Evolutionary conservation across 129 eudicot species (phyloP).

Genomic region (Chrysanthemum seticuspe): DNA sequence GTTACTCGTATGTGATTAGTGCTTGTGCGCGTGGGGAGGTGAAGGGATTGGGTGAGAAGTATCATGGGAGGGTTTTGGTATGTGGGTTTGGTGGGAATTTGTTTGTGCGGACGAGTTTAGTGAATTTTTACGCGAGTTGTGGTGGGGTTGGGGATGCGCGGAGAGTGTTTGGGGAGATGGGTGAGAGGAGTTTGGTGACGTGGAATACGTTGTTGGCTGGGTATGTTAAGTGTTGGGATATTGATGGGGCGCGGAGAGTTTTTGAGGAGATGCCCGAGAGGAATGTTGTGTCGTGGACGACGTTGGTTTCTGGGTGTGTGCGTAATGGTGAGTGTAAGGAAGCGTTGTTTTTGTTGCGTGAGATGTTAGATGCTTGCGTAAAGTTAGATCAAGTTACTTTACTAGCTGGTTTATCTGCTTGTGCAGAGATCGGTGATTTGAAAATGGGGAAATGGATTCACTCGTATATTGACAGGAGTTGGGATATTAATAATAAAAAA

Average conservation of each 20-base stretch:
- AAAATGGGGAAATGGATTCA: constrained; percentile 68
- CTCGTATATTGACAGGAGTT: constrained; percentile 31
- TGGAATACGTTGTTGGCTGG: constrained; percentile 69
- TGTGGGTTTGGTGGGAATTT: constrained; percentile 53
- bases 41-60: constrained; percentile 49
- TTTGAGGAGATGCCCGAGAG: constrained; percentile 66
- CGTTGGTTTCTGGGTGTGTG: constrained; percentile 54
- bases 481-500: constrained; percentile 16
- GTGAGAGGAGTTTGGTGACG: constrained; percentile 52
- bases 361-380: constrained; percentile 38
- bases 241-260: constrained; percentile 34
- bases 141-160: constrained; percentile 31
- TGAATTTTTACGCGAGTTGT: constrained; percentile 48
- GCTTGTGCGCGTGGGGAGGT: constrained; percentile 54
- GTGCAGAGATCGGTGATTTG: constrained; percentile 77
- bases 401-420: constrained; percentile 54
- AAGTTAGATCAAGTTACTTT: constrained; percentile 55
- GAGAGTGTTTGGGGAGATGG: constrained; percentile 67
- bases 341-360: constrained; percentile 45
- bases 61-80: constrained; percentile 61
- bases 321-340: constrained; percentile 44
- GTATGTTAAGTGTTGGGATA: constrained; percentile 35
- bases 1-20: constrained; percentile 44
- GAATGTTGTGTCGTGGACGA: constrained; percentile 69
- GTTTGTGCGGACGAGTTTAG: constrained; percentile 53